phyloP scores from a whole-genome alignment of 352 stramenopile species.

The Thalassiosira sp. region DNA sequence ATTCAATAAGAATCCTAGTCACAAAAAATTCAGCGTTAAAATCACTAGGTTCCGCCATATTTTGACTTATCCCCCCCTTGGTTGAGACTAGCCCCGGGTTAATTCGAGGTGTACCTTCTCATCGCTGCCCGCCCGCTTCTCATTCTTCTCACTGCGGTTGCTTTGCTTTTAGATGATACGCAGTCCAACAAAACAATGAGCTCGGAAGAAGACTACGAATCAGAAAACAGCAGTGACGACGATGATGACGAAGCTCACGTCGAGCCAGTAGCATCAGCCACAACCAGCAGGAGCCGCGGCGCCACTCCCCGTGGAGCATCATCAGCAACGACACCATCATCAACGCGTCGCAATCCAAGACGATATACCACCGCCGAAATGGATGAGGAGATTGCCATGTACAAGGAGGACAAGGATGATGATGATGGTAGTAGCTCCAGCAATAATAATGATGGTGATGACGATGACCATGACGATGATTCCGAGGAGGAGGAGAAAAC shows the following conservation, averaged over 20 bases:
- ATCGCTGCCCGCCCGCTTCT: too few species aligned
- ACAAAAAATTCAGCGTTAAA: too few species aligned
- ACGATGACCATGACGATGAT: not conserved
- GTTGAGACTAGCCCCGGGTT: too few species aligned
- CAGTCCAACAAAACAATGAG: conserved; percentile 7
- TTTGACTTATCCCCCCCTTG: too few species aligned
- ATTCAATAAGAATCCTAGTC: too few species aligned
- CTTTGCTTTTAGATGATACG: not conserved
- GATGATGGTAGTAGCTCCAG: too few species aligned
- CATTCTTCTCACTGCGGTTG: too few species aligned
- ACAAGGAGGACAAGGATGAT: conserved; percentile 6
- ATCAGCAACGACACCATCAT: not conserved
- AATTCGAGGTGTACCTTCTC: too few species aligned
- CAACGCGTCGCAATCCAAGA: conserved; percentile 14
- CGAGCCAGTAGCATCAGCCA: not conserved
- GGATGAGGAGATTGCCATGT: conserved; percentile 22
- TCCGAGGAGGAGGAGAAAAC: not conserved
- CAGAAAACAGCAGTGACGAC: conserved; percentile 2
- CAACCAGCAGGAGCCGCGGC: not conserved
- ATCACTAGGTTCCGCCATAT: too few species aligned
- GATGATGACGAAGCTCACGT: not conserved
- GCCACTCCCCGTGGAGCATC: not conserved
- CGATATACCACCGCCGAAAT: conserved; percentile 36
- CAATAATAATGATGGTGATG: conserved; percentile 14
- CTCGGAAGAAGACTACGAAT: conserved; percentile 14